Conservation (phyloP, 1,284 basidiomycete genomes). For the Anthracocystis setariae region DNA sequence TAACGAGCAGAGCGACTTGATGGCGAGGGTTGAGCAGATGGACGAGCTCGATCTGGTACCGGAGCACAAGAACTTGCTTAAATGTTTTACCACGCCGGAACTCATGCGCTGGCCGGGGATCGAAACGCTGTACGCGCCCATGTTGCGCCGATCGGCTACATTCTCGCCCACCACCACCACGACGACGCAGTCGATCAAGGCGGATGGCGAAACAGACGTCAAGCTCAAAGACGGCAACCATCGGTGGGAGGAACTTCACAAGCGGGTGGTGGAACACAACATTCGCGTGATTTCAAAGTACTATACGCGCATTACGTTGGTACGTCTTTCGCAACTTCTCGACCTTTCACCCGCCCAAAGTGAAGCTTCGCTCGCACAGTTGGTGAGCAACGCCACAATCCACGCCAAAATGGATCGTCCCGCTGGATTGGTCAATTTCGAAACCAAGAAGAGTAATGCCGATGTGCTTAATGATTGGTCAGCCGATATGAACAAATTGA, state of each 20-base stretch:
- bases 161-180: constrained; percentile 72
- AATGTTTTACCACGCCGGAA: constrained; percentile 94
- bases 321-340: constrained; percentile 84
- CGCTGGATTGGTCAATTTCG: constrained; percentile 84
- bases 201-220: not conserved
- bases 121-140: constrained; percentile 85
- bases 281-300: constrained; percentile 93
- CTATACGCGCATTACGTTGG: constrained; percentile 90
- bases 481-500: constrained; percentile 88
- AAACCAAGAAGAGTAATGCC: constrained; percentile 51
- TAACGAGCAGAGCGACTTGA: constrained; percentile 97
- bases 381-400: constrained; percentile 77
- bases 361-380: constrained; percentile 84
- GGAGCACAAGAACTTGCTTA: constrained; percentile 88
- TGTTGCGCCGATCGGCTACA: constrained; percentile 81
- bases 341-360: constrained; percentile 84
- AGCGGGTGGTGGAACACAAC: constrained; percentile 96
- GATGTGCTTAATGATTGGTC: constrained; percentile 92
- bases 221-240: constrained; percentile 72
- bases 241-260: constrained; percentile 94
- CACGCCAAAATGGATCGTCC: constrained; percentile 95
- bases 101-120: constrained; percentile 99
- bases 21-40: constrained; percentile 81
- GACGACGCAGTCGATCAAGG: constrained; percentile 1
- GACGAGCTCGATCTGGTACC: constrained; percentile 79